These are phyloP conservation scores for Betula pendula DNA, from an alignment of 306 rosid genomes.

Conservation along the genomic window DNA sequence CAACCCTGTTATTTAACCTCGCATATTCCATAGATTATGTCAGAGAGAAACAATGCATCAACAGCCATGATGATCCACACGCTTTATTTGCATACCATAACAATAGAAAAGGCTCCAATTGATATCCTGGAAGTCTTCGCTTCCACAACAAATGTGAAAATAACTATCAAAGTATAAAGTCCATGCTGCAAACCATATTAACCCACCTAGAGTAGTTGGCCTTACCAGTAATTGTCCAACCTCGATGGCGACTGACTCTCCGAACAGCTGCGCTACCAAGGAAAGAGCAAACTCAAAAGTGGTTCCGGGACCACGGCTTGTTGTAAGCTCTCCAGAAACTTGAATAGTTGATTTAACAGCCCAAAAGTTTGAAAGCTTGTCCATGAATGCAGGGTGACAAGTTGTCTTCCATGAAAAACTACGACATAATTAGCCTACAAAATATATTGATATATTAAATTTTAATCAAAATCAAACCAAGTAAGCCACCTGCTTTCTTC, in stretches of 20 bases:
- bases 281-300: slow-evolving; percentile 74
- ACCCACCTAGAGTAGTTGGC: slow-evolving; percentile 13
- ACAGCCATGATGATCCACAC: not conserved
- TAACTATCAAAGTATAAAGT: slow-evolving; percentile 1
- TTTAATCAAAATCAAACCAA: slow-evolving; percentile 22
- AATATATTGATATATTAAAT: slow-evolving; percentile 18
- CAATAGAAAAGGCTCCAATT: not conserved
- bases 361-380: slow-evolving; percentile 93
- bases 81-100: not conserved
- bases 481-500: slow-evolving; percentile 63
- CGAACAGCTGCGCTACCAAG: slow-evolving; percentile 80
- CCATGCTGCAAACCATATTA: not conserved
- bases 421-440: slow-evolving; percentile 49
- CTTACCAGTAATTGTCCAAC: slow-evolving; percentile 71
- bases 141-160: not conserved
- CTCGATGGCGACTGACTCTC: slow-evolving; percentile 72
- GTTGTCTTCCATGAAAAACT: slow-evolving; percentile 71
- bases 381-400: slow-evolving; percentile 91
- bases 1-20: not conserved
- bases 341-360: slow-evolving; percentile 84
- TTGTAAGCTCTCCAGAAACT: slow-evolving; percentile 83
- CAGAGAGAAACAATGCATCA: not conserved
- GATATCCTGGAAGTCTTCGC: not conserved
- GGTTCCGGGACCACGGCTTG: slow-evolving; percentile 97
- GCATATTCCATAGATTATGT: not conserved